Percentiles rank a stretch among this genome's conserved stretches.
Conservation (phyloP, 2,329 filamentous ascomycete genomes). For the Hypomyces rosellus region DNA sequence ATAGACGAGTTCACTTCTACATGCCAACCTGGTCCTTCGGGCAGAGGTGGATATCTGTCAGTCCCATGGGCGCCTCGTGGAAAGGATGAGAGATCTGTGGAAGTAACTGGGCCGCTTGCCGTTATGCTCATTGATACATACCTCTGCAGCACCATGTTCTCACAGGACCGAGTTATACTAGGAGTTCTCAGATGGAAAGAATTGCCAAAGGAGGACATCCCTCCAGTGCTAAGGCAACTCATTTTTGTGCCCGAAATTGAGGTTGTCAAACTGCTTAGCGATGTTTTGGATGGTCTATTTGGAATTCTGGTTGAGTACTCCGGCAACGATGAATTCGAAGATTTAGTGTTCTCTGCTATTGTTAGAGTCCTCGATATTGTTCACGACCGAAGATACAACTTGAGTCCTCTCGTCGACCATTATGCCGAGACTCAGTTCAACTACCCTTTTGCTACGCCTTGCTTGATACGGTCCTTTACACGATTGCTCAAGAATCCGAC, state of each 20-base stretch:
- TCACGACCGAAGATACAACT: constrained; percentile 87
- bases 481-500: constrained; percentile 76
- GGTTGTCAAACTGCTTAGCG: constrained; percentile 85
- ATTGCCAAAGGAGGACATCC: constrained; percentile 62
- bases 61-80: constrained; percentile 71
- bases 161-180: constrained; percentile 81
- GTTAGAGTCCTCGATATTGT: constrained; percentile 89
- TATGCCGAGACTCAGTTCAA: constrained; percentile 87
- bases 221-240: constrained; percentile 70
- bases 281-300: constrained; percentile 88
- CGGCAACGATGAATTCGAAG: constrained; percentile 88
- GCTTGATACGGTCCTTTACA: constrained; percentile 79
- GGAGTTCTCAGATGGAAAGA: constrained; percentile 84
- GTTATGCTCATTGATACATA: constrained; percentile 75
- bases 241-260: constrained; percentile 96
- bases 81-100: constrained; percentile 61
- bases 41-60: constrained; percentile 80
- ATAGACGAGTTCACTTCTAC: constrained; percentile 85
- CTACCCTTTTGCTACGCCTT: constrained; percentile 86
- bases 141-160: constrained; percentile 90
- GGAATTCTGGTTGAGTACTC: constrained; percentile 84
- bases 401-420: constrained; percentile 82
- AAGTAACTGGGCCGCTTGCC: constrained; percentile 74
- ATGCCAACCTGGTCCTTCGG: constrained; percentile 52
- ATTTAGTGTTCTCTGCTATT: constrained; percentile 83